Conservation (phyloP, 257 asterid species). For the Solanum sitiens region DNA sequence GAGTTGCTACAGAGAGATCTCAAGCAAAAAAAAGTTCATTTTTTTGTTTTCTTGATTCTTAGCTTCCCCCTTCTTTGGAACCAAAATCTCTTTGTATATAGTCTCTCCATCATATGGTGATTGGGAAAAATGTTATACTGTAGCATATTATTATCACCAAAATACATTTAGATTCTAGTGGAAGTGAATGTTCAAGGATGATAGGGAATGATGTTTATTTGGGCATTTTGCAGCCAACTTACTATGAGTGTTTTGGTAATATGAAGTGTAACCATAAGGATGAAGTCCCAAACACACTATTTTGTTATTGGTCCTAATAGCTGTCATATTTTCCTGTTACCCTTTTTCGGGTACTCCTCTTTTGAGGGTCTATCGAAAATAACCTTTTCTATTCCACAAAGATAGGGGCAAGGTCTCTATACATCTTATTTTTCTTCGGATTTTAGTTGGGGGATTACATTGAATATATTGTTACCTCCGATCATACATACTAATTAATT, state of each 20-base stretch:
- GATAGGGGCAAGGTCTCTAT: neutral
- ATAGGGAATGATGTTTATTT: neutral
- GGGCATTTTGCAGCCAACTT: neutral
- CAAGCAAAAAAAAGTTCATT: neutral
- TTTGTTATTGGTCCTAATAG: neutral
- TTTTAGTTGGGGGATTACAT: neutral
- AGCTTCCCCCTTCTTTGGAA: neutral
- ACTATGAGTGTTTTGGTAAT: neutral
- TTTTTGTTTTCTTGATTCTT: conserved; percentile 23
- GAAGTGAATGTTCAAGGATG: neutral
- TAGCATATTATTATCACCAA: neutral
- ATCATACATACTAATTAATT: neutral
- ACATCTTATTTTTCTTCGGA: neutral
- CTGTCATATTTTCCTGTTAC: neutral
- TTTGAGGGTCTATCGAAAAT: neutral
- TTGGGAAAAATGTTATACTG: neutral
- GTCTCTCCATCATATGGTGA: neutral
- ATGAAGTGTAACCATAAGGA: neutral
- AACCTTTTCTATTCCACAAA: neutral
- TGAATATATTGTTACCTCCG: neutral
- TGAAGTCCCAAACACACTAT: neutral
- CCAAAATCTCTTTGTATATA: conserved; percentile 21
- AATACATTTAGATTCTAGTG: neutral
- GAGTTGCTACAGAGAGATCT: conserved; percentile 8
- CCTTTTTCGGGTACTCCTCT: fast-evolving